Base-by-base conservation (phyloP, 768 basidiomycete genomes). In the Podaxis carcinomalis region DNA sequence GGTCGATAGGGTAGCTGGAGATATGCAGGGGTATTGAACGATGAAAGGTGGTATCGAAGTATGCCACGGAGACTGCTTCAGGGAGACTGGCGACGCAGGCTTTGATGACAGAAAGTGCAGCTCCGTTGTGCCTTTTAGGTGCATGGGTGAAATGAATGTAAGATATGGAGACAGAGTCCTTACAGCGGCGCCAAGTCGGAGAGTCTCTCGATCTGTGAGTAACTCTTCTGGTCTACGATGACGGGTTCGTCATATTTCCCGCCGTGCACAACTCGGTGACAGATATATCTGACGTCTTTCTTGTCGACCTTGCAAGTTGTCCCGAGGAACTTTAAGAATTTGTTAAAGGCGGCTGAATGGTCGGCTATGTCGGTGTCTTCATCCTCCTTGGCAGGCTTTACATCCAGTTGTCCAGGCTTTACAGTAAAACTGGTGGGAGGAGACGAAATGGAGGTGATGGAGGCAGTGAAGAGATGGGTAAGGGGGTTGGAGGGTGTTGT, bases 11-110 rank as follows among this genome's bases (percentile, higher is more conserved):
- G 68, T 94, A 95, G 55, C 84, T 89, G 40, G 89, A 83, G 57
- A 95, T 85, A 67, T 93, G 87, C 4, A 73, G 66, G 0, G 92
- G 92, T 14, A 98, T 82, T 9, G 89, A 80, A 51, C 79, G 80
- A 72, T 96, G 92, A 74, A 93, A 93, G 4, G 90, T 81, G 0
- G 93, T 92, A 72, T 97, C 94, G 69, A 96, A 97, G 68, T 89
- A 91, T 0, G 93, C 90, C 53, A 95, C 81, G 0, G 90, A 90
- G 32, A 78, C 80, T 19, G 93, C 82, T 11, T 84, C 68, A 0
- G 91, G 89, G 16, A 96, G 78, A 0, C 76, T 75, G 3, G 80
- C 69, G 16, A 90, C 78, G 65, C 87, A 89, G 0, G 84, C 78
- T 62, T 80, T 70, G 65, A 88, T 86, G 37, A 87, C 83, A 0